Base-by-base conservation (phyloP, 768 basidiomycete genomes). In the Tricholoma saponaceum region DNA sequence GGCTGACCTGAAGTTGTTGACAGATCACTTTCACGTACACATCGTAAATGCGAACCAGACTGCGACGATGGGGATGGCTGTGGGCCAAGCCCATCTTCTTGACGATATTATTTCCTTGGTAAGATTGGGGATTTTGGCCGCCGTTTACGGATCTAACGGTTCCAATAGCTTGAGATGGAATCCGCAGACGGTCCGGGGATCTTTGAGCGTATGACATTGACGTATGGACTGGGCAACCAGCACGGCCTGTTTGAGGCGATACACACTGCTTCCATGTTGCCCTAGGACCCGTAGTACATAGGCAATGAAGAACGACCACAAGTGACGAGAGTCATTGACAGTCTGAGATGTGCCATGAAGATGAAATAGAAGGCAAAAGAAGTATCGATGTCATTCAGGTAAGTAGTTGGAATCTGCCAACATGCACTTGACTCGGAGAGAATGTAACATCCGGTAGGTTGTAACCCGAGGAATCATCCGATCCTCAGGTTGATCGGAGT, bases 21-120 rank as follows among this genome's bases (percentile, higher is more conserved):
- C 13, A 96, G 95, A 97, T 67, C 95, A 94, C 64, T 93, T 97
- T 67, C 95, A 98, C 60, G 90, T 97, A 2, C 95, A 98, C 63
- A 87, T 96, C 52, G 91, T 93, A 25, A 89, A 95, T 63, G 83
- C 82, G 0, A 85, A 86, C 58, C 84, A 89, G 61, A 78, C 79
- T 41, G 78, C 72, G n/a, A 71, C 84, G 13, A 62, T 82, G 60
- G 90, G 95, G 0, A 89, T 91, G 83, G 74, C 81, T 0, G 89
- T 94, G 0, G 96, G 94, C 1, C 95, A 95, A 67, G 93, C 95
- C 0, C 94, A 97, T 73, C 77, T 98, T 12, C 77, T 99, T 8
- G 96, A 98, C 63, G 93, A 97, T 71, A 70, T 98, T 51, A 95
- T 98, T 58, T 85, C 89, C 2, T 69, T 96, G 72, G 93, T 95